Conservation (phyloP, 2,329 filamentous ascomycete species). For the Cercospora brassicicola region DNA sequence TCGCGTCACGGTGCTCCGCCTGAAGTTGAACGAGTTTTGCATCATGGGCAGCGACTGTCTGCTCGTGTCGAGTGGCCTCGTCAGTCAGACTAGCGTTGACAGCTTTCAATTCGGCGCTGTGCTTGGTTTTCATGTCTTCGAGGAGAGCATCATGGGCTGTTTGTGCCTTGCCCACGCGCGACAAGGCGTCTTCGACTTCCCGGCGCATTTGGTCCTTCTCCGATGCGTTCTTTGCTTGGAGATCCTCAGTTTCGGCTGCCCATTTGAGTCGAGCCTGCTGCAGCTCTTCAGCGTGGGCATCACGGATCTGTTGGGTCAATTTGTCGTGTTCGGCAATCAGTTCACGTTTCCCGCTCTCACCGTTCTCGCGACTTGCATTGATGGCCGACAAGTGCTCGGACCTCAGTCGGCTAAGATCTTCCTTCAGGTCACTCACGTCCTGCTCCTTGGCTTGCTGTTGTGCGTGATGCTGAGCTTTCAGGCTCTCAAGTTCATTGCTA, state of each 20-base stretch:
- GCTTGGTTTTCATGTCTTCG: conserved; percentile 12
- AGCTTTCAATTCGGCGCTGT: conserved; percentile 6
- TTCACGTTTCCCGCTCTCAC: background rate
- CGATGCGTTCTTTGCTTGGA: background rate
- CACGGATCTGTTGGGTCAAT: conserved; percentile 2
- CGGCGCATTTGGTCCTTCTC: conserved; percentile 15
- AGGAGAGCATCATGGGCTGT: conserved; percentile 15
- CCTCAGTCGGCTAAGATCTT: background rate
- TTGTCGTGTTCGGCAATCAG: conserved; percentile 9
- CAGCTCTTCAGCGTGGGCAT: conserved; percentile 12
- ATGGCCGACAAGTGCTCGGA: conserved; percentile 11
- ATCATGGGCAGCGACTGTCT: conserved; percentile 8
- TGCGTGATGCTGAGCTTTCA: conserved; percentile 3
- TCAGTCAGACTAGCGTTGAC: conserved; percentile 14
- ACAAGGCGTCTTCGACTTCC: conserved; percentile 11
- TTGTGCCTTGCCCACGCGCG: conserved; percentile 7
- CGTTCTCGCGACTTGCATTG: conserved; percentile 8
- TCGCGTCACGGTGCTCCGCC: conserved; percentile 9
- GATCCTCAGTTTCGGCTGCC: conserved; percentile 16
- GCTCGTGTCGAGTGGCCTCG: conserved; percentile 11
- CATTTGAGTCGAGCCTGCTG: conserved; percentile 17
- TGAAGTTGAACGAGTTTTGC: conserved; percentile 10
- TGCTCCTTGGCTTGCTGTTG: conserved; percentile 6
- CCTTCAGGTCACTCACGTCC: background rate
- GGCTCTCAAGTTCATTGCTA: background rate